Evolutionary conservation across 2,329 filamentous ascomycete species (phyloP), one percentile per base, ranked within the genome.

Genomic region (Fusarium armeniacum): DNA sequence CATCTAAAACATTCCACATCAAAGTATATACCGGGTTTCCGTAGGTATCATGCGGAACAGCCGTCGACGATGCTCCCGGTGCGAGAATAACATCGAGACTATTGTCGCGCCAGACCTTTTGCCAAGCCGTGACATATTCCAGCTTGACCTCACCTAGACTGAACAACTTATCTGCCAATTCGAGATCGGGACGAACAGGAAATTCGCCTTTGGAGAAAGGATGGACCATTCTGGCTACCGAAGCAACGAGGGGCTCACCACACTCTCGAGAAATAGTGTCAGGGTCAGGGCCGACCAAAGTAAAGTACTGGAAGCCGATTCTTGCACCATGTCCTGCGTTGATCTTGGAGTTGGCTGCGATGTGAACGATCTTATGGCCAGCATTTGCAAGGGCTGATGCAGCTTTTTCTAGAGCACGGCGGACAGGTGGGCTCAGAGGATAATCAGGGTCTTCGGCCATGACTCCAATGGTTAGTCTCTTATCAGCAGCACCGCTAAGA

Each of bases 371-470:
- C 0, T 73, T 75, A 65, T 88, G 84, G 0, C 86, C 86, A 0
- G 80, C 79, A 0, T 71, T 75, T 35, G 77, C 71, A 5, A 89
- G 72, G 0, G 69, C 71, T 1, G 76, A 74, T 0, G 80, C 75
- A 0, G 83, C 83, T 1, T 71, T 75, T 7, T 82, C 76, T 2
- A 88, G 63, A 2, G 83, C 78, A 3, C 84, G 78, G 2, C 78
- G 79, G 2, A 88, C 80, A 0, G 85, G 83, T 0, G 87, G 85
- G 26, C 87, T 84, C 0, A 87, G 76, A 0, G 84, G 84, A 32
- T 83, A 83, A 3, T 82, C 75, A 0, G 80, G 76, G 65, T 87
- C 83, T 45, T 84, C 83, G 3, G 80, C 60, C 13, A 86, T 71
- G 2, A 88, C 66, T 0, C 87, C 87, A 40, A 89, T 83, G 0